Conservation (phyloP, 2,329 filamentous ascomycete species). For the Monilinia aucupariae region DNA sequence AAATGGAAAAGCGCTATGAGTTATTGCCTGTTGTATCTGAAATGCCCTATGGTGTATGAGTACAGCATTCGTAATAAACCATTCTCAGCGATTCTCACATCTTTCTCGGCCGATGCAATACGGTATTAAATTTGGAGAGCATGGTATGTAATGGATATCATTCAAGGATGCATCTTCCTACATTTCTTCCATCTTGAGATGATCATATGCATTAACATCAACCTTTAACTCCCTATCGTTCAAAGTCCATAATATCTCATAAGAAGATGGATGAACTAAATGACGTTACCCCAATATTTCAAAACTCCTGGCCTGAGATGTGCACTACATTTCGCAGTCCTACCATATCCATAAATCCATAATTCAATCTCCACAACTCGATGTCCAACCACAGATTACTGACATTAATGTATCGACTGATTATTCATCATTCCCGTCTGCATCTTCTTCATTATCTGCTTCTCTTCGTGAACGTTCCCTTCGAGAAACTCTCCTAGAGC, state of each 20-base stretch:
- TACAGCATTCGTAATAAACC: not conserved
- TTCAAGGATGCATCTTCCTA: not conserved
- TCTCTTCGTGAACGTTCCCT: slow-evolving; percentile 1
- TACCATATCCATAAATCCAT: not conserved
- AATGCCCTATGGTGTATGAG: not conserved
- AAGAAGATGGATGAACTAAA: not conserved
- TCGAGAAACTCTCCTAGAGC: not conserved
- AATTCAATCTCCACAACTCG: not conserved
- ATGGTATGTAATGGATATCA: not conserved
- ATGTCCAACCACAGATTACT: not conserved
- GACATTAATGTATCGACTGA: not conserved
- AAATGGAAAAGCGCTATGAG: not conserved
- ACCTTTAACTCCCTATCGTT: not conserved
- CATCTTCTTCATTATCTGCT: too few relatives aligned
- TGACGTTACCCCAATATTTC: not conserved
- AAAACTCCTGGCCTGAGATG: not conserved
- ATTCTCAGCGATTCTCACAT: not conserved
- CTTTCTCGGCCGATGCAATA: too few relatives aligned
- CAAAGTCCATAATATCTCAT: not conserved
- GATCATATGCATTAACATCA: not conserved
- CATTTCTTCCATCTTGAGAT: not conserved
- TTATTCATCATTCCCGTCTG: slow-evolving; percentile 9
- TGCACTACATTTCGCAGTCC: not conserved
- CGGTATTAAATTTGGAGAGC: not conserved
- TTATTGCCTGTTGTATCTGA: not conserved